Evolutionary conservation across 2,329 filamentous ascomycete species (phyloP), one percentile per base, ranked within the genome.

Genomic region (Sporothrix variecibatus): DNA sequence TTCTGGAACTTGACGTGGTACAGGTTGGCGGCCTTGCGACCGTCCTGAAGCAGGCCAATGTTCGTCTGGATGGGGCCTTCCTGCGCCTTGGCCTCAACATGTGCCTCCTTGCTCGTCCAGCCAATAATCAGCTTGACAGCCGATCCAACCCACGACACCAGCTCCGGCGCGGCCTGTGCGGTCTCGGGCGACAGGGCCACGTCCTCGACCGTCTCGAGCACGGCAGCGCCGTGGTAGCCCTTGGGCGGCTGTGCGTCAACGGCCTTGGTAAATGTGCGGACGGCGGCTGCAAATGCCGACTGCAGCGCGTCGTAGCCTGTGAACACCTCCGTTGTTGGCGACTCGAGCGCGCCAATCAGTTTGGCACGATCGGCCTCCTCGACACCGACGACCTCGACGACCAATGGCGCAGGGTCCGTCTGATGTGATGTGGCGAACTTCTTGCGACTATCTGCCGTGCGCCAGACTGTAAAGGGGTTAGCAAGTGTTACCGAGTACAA

Each of bases 281-380:
- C 71, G 12, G 77, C 74, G 17, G 49, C 76, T n/a, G 40, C 70
- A 60, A 78, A 80, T 11, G 15, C 69, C 12, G 72, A 75, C 2
- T 75, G 62, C 72, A 76, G 72, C 6, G 74, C 75, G n/a, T 76
- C 77, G 74, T 76, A 79, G 43, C 76, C 77, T 15, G 78, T 78
- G 56, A 78, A 79, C 3, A 79, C 71, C 75, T 79, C 79, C 7
- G 78, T 79, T 56, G 75, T 75, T 1, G 78, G 77, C 31, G 76
- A 75, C 11, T 49, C 67, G 3, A 75, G 49, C 1, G 70, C 72
- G 12, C 43, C 40, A 0, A 34, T 20, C 34, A 60, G 28, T 34
- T n/a, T 58, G 15, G 34, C 46, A 51, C 56, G 4, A 46, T 62
- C 38, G 67, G 40, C 12, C 68, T 67, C 62, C 6, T 46, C 38